Percentiles rank a stretch among this genome's conserved stretches.
Conservation (phyloP, 192 early-diverging fungal species). For the Linderina pennispora region DNA sequence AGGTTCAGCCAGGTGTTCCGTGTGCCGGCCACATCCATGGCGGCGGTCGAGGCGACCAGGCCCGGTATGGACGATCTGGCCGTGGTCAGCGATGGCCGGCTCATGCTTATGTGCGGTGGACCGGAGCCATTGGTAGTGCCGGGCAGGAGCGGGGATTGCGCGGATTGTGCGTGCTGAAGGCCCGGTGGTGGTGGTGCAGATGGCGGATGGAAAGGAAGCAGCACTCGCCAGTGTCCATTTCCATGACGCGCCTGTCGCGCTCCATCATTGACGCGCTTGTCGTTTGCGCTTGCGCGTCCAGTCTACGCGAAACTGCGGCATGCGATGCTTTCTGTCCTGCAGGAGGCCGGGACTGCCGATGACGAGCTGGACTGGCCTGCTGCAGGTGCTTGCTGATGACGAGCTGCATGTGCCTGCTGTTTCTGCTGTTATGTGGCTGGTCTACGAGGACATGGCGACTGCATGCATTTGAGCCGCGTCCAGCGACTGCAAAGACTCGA, state of each 20-base stretch:
- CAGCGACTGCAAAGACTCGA: no score
- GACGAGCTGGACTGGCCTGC: no score
- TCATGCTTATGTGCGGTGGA: no score
- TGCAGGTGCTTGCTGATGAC: no score
- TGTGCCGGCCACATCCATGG: slow-evolving; percentile 19
- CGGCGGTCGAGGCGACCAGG: slow-evolving; percentile 8
- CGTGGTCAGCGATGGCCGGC: no score
- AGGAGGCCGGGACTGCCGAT: not conserved
- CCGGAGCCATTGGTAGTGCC: slow-evolving; percentile 11
- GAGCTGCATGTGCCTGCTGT: no score
- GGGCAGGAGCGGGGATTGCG: not conserved
- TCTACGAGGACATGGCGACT: no score
- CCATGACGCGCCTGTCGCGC: slow-evolving; percentile 9
- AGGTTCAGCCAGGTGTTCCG: slow-evolving; percentile 23
- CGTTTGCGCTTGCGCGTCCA: slow-evolving; percentile 18
- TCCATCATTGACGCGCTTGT: slow-evolving; percentile 14
- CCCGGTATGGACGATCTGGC: slow-evolving; percentile 22
- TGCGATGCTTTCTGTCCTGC: slow-evolving; percentile 4
- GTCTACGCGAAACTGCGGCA: slow-evolving; percentile 14
- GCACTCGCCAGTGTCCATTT: no score
- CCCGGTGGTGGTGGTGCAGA: not conserved
- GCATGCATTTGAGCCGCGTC: no score
- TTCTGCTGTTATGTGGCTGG: no score
- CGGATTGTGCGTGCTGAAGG: not conserved
- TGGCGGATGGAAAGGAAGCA: no score